Evolutionary conservation across 768 basidiomycete genomes (phyloP), one percentile per base, ranked within the genome.

Genomic region (Scleroderma citrinum): DNA sequence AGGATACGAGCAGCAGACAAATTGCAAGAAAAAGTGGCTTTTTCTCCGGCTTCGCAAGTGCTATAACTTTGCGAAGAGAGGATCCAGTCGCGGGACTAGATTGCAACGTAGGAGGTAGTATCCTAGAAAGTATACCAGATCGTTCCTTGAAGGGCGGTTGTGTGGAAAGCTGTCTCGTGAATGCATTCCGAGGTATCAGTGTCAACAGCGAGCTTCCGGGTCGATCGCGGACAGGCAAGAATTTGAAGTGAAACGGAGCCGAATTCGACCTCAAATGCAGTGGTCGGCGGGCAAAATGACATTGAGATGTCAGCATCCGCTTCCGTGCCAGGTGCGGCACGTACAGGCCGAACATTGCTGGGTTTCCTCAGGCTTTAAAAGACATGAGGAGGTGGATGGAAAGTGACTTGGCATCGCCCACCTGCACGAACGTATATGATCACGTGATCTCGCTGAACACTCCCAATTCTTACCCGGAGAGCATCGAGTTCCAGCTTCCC

Each of bases 1-100:
- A 91, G 0, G 93, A 95, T n/a, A 92, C 75, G 14, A 94, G 65
- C 7, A 97, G 74, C 54, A 95, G 69, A 0, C 85, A 87, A 40
- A 93, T 72, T 7, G 93, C 93, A 37, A 83, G 74, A 0, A 78
- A 61, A 8, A 96, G 73, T 2, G 88, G 83, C 55, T 82, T 88
- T 59, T 73, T 75, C 69, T 98, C 95, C 1, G 92, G 87, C 59
- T 72, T 82, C 0, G 92, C 92, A 35, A 98, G 80, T 1, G 82
- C 70, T 11, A 86, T 56, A 30, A 97, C 82, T 64, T 89, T 88
- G 53, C 76, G 72, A 51, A 92, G 76, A 1, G 86, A 89, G 1
- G 87, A 82, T 8, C 74, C 65, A 37, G 72, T 72, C 39, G 73
- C 53, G 3, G 73, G 68, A 5, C 69, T 63, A 11, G 64, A 70